These are phyloP conservation scores for Salix viminalis DNA, from an alignment of 345 rosid genomes.

Conservation along the genomic window DNA sequence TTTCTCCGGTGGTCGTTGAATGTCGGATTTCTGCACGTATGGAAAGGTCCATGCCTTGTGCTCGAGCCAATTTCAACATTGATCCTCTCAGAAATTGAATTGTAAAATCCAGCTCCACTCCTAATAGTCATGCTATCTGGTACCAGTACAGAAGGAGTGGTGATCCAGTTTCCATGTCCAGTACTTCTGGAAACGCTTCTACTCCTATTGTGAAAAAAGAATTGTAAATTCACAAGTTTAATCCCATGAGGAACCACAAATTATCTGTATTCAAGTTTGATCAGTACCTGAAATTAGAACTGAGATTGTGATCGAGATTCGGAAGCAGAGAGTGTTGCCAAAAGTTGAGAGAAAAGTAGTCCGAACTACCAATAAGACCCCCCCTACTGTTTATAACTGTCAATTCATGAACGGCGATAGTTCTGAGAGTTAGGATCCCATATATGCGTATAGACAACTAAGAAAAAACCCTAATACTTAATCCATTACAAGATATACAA, in stretches of 20 bases:
- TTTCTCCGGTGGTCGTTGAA: constrained; percentile 3
- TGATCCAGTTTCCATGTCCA: constrained; percentile 13
- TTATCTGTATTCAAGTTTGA: neutral
- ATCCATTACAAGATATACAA: neutral
- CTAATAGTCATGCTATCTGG: constrained; percentile 1
- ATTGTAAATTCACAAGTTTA: neutral
- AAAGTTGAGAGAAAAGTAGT: constrained; percentile 20
- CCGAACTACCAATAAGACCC: constrained; percentile 15
- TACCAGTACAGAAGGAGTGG: constrained; percentile 2
- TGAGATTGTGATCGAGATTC: constrained; percentile 12
- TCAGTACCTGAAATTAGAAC: constrained; percentile 30
- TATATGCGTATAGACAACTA: neutral
- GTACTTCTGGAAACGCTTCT: constrained; percentile 8
- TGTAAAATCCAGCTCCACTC: neutral
- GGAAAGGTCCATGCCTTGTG: constrained; percentile 17
- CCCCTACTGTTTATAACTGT: constrained; percentile 28
- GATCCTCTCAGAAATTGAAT: constrained; percentile 2
- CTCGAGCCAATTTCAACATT: constrained; percentile 9
- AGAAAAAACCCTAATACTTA: constrained; percentile 1
- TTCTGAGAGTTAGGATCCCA: neutral
- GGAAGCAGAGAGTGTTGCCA: constrained; percentile 29
- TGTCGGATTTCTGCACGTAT: neutral
- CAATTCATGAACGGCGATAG: neutral
- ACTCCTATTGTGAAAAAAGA: neutral
- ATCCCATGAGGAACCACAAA: neutral